These are phyloP conservation scores for Gracilaria domingensis DNA, from an alignment of 23 red algal genomes.

Conservation along the genomic window DNA sequence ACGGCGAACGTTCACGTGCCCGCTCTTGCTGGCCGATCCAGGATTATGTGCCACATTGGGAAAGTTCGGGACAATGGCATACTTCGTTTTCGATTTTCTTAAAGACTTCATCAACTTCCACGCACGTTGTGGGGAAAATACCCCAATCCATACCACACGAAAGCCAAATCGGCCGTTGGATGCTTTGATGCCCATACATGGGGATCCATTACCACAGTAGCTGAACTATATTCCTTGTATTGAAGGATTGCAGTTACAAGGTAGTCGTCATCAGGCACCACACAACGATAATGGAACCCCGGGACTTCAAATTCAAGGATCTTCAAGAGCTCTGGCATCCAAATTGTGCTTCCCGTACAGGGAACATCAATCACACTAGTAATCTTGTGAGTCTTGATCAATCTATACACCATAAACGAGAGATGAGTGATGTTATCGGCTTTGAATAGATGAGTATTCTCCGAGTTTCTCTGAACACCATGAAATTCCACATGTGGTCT, in stretches of 20 bases:
- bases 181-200: conserved; percentile 57
- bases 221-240: conserved; percentile 41
- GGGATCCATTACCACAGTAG: conserved; percentile 35
- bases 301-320: conserved; percentile 75
- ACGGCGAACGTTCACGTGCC: conserved; percentile 66
- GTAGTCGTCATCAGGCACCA: conserved; percentile 53
- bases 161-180: conserved; percentile 49
- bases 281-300: conserved; percentile 70
- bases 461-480: conserved; percentile 28
- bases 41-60: conserved; percentile 60
- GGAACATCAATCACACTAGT: conserved; percentile 65
- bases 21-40: conserved; percentile 22
- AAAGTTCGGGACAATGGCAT: conserved; percentile 63
- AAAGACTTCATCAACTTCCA: conserved; percentile 62
- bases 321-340: conserved; percentile 73
- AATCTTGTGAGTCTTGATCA: conserved; percentile 70
- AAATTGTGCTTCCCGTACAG: conserved; percentile 43
- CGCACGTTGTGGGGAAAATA: conserved; percentile 46
- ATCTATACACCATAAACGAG: conserved; percentile 72
- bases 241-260: conserved; percentile 38
- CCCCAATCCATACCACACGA: conserved; percentile 72
- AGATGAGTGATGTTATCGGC: conserved; percentile 69
- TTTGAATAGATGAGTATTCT: conserved; percentile 46
- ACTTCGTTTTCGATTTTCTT: conserved; percentile 49
- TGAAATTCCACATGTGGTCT: conserved; percentile 40